Evolutionary conservation across 2,329 filamentous ascomycete genomes (phyloP).

Genomic region (Colletotrichum lentis): DNA sequence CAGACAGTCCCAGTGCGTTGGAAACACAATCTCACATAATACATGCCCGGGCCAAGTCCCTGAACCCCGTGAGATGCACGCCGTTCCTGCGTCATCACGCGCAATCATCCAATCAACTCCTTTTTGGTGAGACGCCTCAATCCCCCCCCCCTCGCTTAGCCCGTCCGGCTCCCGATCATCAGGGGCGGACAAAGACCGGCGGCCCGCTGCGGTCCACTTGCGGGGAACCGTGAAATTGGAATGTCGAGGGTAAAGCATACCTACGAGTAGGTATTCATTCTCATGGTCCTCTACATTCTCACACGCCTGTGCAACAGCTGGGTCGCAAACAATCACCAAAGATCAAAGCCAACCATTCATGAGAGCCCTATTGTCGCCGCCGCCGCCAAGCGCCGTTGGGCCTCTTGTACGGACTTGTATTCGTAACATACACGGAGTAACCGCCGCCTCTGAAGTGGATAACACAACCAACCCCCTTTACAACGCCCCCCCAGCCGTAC

Average conservation of each 20-base stretch:
- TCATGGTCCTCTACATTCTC: no score
- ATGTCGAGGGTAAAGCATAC: no score
- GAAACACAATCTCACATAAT: background rate
- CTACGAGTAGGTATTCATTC: no score
- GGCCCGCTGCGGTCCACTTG: slow-evolving; percentile 13
- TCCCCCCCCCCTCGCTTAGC: background rate
- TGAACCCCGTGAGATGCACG: background rate
- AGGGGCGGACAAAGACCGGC: background rate
- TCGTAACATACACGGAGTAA: no score
- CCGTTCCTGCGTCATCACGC: slow-evolving; percentile 4
- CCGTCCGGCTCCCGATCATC: background rate
- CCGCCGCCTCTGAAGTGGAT: no score
- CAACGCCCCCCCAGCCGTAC: no score
- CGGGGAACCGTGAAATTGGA: slow-evolving; percentile 21
- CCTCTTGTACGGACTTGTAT: background rate
- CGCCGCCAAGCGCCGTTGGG: background rate
- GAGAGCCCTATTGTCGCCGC: no score
- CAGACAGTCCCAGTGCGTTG: background rate
- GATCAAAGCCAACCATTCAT: no score
- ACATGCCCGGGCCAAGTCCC: background rate
- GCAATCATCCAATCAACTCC: slow-evolving; percentile 1
- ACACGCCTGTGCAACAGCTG: no score
- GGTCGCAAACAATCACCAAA: no score
- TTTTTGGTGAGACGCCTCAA: background rate
- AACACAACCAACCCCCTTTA: no score